phyloP scores from a whole-genome alignment of 169 alveolate genomes.

The Plasmodium malariae region DNA sequence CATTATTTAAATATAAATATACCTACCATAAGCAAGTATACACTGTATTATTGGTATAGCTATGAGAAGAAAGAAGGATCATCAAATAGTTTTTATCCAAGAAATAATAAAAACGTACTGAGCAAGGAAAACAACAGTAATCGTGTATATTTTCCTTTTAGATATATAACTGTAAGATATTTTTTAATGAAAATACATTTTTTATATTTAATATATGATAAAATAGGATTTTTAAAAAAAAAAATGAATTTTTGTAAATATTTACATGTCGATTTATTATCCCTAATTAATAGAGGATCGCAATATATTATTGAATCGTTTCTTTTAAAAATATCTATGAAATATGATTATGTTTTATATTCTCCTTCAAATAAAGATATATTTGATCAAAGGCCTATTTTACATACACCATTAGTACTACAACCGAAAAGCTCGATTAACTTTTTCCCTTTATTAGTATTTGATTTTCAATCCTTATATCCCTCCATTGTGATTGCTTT shows the following conservation, averaged over 20 bases:
- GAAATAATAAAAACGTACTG: not conserved
- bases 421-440: conserved; percentile 94
- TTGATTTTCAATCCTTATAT: conserved; percentile 96
- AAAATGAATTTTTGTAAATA: conserved; percentile 72
- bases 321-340: conserved; percentile 71
- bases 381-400: conserved; percentile 86
- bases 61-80: not conserved
- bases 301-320: conserved; percentile 79
- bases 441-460: conserved; percentile 94
- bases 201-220: conserved; percentile 73
- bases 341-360: conserved; percentile 65
- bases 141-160: conserved; percentile 45
- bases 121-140: not conserved
- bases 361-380: conserved; percentile 83
- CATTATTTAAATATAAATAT: conserved; percentile 43
- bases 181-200: conserved; percentile 44
- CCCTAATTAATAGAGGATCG: conserved; percentile 79
- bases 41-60: conserved; percentile 45
- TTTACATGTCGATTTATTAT: conserved; percentile 77
- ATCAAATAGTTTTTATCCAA: not conserved
- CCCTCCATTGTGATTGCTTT: conserved; percentile 98
- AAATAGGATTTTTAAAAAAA: conserved; percentile 73
- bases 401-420: conserved; percentile 91
- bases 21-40: conserved; percentile 38
- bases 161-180: conserved; percentile 64